A percentile compares a stretch with the other conserved stretches of the same genome.
phyloP scores from a whole-genome alignment of 2,329 filamentous ascomycete species.

The Drechslerella dactyloides region DNA sequence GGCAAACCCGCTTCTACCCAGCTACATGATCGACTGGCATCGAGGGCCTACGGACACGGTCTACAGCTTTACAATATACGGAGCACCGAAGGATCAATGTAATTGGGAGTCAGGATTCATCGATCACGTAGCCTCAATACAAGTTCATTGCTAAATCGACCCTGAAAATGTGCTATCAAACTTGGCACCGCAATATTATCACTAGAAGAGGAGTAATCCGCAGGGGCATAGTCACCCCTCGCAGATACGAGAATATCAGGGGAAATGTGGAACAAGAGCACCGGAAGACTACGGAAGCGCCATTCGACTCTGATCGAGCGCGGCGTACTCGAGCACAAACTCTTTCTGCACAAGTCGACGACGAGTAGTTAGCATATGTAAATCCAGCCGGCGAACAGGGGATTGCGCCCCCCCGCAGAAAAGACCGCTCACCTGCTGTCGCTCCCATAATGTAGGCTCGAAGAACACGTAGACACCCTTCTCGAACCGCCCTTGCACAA shows the following conservation, averaged over 20 bases:
- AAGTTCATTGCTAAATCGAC: not conserved
- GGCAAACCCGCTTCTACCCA: too few relatives aligned
- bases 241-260: constrained; percentile 11
- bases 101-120: not conserved
- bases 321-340: constrained; percentile 63
- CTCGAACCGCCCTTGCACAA: constrained; percentile 61
- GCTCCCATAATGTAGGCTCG: constrained; percentile 63
- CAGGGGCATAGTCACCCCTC: not conserved
- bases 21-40: not conserved
- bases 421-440: constrained; percentile 60
- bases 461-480: constrained; percentile 65
- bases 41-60: not conserved
- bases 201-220: not conserved
- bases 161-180: constrained; percentile 1
- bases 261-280: constrained; percentile 2
- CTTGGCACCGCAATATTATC: not conserved
- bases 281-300: constrained; percentile 23
- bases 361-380: constrained; percentile 37
- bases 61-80: not conserved
- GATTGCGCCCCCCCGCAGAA: not conserved
- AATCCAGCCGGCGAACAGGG: not conserved
- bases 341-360: constrained; percentile 58
- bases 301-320: constrained; percentile 58
- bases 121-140: not conserved
- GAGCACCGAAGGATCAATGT: not conserved